Conservation (phyloP, 2,329 filamentous ascomycete genomes). For the Diaporthe humulicola region DNA sequence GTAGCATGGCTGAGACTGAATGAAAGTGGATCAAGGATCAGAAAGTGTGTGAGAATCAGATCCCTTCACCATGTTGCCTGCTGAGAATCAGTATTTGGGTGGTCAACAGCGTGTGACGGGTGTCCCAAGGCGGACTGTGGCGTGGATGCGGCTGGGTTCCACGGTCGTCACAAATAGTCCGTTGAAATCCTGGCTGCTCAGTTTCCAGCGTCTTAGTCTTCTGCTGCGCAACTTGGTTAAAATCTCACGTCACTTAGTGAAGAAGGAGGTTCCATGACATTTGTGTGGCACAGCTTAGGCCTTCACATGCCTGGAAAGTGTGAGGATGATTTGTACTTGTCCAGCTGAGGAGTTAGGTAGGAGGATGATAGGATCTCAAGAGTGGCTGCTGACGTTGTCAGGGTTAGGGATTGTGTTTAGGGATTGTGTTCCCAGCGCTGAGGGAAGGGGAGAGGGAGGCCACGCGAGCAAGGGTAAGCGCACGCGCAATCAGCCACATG, state of each 20-base stretch:
- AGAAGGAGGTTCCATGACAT: neutral
- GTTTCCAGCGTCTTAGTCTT: neutral
- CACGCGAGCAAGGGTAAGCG: conserved; percentile 19
- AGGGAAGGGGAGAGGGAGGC: neutral
- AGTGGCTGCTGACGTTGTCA: neutral
- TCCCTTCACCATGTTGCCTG: no score
- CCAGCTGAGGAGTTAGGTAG: neutral
- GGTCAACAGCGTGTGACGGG: neutral
- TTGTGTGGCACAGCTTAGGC: neutral
- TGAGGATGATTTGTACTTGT: neutral
- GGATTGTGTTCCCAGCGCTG: neutral
- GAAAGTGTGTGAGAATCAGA: neutral
- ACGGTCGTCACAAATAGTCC: neutral
- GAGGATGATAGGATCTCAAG: neutral
- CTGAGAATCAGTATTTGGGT: no score
- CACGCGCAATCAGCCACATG: conserved; percentile 18
- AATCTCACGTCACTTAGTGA: neutral
- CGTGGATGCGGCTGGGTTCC: neutral
- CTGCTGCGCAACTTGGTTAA: neutral
- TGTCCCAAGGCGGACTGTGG: neutral
- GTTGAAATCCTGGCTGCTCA: neutral
- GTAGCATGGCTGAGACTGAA: neutral
- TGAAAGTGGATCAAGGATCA: neutral
- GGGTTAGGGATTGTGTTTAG: neutral
- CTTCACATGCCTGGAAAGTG: neutral